Evolutionary conservation across 78 protist genomes (phyloP).

Genomic region (Dictyostelium citrinum): DNA sequence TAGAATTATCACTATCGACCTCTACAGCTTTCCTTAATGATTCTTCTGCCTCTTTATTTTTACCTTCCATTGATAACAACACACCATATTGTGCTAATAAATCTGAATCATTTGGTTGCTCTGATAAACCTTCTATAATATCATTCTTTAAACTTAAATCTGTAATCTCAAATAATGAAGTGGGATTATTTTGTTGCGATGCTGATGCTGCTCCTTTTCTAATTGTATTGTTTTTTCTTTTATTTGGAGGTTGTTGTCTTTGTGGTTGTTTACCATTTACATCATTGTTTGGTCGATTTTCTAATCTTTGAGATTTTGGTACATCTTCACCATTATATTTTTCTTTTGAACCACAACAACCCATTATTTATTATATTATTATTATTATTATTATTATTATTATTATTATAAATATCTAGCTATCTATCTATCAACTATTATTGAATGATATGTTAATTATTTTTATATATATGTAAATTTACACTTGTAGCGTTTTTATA

Average conservation of each 20-base stretch:
- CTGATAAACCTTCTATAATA: neutral
- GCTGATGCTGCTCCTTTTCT: neutral
- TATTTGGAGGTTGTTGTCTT: neutral
- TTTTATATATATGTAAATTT: neutral
- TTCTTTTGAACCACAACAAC: slow-evolving; percentile 68
- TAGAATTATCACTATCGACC: neutral
- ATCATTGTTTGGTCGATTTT: neutral
- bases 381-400: neutral
- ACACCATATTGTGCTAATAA: neutral
- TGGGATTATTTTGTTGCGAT: neutral
- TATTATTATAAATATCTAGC: neutral
- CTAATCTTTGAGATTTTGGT: neutral
- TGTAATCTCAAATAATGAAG: neutral
- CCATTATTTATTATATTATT: slow-evolving; percentile 26
- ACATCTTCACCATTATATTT: neutral
- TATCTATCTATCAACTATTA: no score
- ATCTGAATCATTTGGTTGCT: slow-evolving; percentile 14
- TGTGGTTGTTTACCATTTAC: neutral
- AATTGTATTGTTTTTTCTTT: neutral
- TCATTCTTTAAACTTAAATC: neutral
- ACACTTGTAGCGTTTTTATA: no score
- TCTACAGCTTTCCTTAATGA: neutral
- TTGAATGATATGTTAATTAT: no score
- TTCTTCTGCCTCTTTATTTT: slow-evolving; percentile 28
- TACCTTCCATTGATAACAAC: slow-evolving; percentile 10